Conservation (phyloP, 2,329 filamentous ascomycete genomes). For the Neocatenulostroma microsporum region DNA sequence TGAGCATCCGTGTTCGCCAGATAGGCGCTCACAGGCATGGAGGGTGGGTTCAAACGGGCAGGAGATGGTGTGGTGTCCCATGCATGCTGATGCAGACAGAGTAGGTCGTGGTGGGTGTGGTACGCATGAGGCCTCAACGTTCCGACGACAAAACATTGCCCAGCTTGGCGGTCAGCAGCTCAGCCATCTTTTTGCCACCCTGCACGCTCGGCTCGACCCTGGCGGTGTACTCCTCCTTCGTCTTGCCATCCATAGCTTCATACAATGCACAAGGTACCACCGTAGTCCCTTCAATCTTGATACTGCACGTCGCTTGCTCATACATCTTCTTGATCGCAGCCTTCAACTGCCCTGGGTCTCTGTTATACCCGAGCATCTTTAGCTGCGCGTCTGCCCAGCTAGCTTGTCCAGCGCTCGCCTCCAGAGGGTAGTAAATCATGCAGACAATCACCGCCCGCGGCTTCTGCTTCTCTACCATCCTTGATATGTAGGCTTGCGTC, state of each 20-base stretch:
- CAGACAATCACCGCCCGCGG: conserved; percentile 7
- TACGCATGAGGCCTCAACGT: too few species aligned
- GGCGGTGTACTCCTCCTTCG: conserved; percentile 5
- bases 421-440: conserved; percentile 11
- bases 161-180: background rate
- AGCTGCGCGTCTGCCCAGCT: conserved; percentile 10
- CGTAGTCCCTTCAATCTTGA: conserved; percentile 5
- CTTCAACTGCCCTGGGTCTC: conserved; percentile 8
- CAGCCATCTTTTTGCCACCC: conserved; percentile 10
- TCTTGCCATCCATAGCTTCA: conserved; percentile 9
- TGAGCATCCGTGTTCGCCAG: too few species aligned
- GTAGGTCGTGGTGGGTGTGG: too few species aligned
- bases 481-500: conserved; percentile 5
- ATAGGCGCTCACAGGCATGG: too few species aligned
- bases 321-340: conserved; percentile 11
- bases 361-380: conserved; percentile 7
- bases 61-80: too few species aligned
- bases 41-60: too few species aligned
- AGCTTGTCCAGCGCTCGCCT: conserved; percentile 3
- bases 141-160: too few species aligned
- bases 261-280: conserved; percentile 9
- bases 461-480: conserved; percentile 5
- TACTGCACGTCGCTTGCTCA: conserved; percentile 7
- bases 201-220: conserved; percentile 9
- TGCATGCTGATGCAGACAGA: too few species aligned